phyloP scores from a whole-genome alignment of 1,284 basidiomycete genomes.

The Rhodotorula sp. region DNA sequence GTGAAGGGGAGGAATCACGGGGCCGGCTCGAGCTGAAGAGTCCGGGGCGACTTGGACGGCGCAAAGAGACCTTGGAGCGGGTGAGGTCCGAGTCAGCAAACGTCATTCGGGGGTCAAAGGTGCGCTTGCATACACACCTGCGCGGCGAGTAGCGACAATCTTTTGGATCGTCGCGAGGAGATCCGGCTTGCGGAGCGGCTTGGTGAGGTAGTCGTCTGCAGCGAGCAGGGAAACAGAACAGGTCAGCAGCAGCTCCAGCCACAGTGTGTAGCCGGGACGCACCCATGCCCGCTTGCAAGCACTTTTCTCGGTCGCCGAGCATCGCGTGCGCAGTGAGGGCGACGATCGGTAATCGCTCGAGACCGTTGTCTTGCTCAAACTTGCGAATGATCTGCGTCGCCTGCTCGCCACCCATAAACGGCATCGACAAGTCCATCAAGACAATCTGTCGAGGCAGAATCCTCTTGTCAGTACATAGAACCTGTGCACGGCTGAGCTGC shows the following conservation, averaged over 20 bases:
- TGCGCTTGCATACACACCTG: not conserved
- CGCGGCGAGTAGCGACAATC: constrained; percentile 9
- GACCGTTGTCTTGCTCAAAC: constrained; percentile 73
- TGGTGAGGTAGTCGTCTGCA: constrained; percentile 55
- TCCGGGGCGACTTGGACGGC: not conserved
- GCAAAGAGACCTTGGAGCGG: not conserved
- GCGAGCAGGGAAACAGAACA: too few relatives aligned
- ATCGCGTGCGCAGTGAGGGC: constrained; percentile 69
- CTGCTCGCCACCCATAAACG: constrained; percentile 79
- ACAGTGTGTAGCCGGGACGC: not conserved
- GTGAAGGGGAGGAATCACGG: not conserved
- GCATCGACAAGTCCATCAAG: constrained; percentile 98
- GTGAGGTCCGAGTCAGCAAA: not conserved
- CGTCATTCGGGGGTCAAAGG: not conserved
- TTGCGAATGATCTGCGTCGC: constrained; percentile 68
- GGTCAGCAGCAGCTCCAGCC: too few relatives aligned
- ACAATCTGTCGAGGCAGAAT: constrained; percentile 27
- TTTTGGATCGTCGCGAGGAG: constrained; percentile 45
- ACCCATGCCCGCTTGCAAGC: constrained; percentile 71
- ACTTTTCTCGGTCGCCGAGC: constrained; percentile 93
- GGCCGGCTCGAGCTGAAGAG: not conserved
- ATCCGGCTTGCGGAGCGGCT: constrained; percentile 50
- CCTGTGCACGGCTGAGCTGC: constrained; percentile 53
- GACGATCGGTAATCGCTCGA: constrained; percentile 84
- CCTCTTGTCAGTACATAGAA: too few relatives aligned